Conservation (phyloP, 1,284 basidiomycete genomes). For the Leccinum glutinopallens region DNA sequence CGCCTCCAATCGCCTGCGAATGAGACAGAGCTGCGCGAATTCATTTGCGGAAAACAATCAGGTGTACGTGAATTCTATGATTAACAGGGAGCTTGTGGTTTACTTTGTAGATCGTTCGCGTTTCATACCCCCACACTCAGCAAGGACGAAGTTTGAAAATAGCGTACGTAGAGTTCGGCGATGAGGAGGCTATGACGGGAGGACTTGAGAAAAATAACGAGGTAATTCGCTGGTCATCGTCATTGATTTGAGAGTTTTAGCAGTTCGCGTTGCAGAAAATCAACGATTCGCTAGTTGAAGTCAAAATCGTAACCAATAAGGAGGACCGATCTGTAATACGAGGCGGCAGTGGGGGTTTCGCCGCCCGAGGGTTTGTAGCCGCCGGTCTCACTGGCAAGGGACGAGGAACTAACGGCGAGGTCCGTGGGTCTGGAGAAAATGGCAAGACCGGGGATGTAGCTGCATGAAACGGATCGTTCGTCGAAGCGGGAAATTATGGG, state of each 20-base stretch:
- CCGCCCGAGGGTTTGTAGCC: slow-evolving; percentile 62
- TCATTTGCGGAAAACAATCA: slow-evolving; percentile 69
- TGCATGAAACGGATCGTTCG: slow-evolving; percentile 27
- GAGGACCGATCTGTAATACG: slow-evolving; percentile 48
- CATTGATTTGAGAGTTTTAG: slow-evolving; percentile 3
- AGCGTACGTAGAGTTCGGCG: slow-evolving; percentile 86
- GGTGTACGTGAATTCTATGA: slow-evolving; percentile 48
- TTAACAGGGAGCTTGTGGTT: slow-evolving; percentile 7
- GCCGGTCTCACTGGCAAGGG: slow-evolving; percentile 63
- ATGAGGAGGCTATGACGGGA: slow-evolving; percentile 79
- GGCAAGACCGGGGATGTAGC: slow-evolving; percentile 27
- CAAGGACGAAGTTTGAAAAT: slow-evolving; percentile 55
- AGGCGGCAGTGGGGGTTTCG: slow-evolving; percentile 51
- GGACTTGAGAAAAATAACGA: slow-evolving; percentile 73
- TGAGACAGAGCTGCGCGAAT: slow-evolving; percentile 73
- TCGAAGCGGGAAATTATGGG: slow-evolving; percentile 26
- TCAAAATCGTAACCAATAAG: slow-evolving; percentile 69
- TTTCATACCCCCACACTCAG: slow-evolving; percentile 60
- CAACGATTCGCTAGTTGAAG: slow-evolving; percentile 61
- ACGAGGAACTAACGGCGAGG: slow-evolving; percentile 33
- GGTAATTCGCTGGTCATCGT: slow-evolving; percentile 42
- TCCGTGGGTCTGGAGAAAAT: slow-evolving; percentile 34
- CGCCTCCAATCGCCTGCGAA: slow-evolving; percentile 59
- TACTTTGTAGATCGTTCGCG: slow-evolving; percentile 61
- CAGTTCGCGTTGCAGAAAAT: slow-evolving; percentile 53